Evolutionary conservation across 352 stramenopile genomes (phyloP).

Genomic region (Phytophthora colocasiae): DNA sequence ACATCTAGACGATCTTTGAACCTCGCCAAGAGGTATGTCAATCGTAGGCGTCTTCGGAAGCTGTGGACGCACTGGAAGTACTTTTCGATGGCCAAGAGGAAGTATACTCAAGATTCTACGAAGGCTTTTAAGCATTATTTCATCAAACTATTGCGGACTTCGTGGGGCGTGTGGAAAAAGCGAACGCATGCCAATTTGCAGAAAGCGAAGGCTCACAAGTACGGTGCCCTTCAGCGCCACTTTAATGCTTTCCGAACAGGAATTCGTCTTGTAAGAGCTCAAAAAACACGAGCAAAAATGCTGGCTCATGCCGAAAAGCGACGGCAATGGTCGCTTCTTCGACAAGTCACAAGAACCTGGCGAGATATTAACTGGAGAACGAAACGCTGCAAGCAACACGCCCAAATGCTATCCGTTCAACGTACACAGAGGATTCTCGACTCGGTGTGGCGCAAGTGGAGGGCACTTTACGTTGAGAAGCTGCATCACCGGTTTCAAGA

Average conservation of each 20-base stretch:
- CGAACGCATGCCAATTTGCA: slow-evolving; percentile 51
- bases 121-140: slow-evolving; percentile 87
- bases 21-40: slow-evolving; percentile 67
- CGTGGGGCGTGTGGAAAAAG: slow-evolving; percentile 61
- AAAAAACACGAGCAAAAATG: slow-evolving; percentile 37
- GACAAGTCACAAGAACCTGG: slow-evolving; percentile 35
- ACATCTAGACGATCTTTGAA: slow-evolving; percentile 52
- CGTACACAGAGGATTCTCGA: slow-evolving; percentile 18
- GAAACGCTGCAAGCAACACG: slow-evolving; percentile 31
- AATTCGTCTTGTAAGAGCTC: slow-evolving; percentile 31
- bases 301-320: slow-evolving; percentile 38
- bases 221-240: slow-evolving; percentile 45
- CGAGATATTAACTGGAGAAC: slow-evolving; percentile 12
- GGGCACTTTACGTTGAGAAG: slow-evolving; percentile 18
- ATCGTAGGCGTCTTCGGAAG: slow-evolving; percentile 65
- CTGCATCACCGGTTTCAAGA: slow-evolving; percentile 28
- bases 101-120: slow-evolving; percentile 71
- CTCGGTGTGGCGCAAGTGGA: slow-evolving; percentile 58
- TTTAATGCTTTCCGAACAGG: slow-evolving; percentile 60
- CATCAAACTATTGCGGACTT: slow-evolving; percentile 61
- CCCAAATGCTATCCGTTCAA: slow-evolving; percentile 28
- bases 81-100: slow-evolving; percentile 68
- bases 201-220: slow-evolving; percentile 56
- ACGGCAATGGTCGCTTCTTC: slow-evolving; percentile 28
- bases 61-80: slow-evolving; percentile 85